phyloP scores from a whole-genome alignment of 169 alveolate species.

The Cryptosporidium felis region DNA sequence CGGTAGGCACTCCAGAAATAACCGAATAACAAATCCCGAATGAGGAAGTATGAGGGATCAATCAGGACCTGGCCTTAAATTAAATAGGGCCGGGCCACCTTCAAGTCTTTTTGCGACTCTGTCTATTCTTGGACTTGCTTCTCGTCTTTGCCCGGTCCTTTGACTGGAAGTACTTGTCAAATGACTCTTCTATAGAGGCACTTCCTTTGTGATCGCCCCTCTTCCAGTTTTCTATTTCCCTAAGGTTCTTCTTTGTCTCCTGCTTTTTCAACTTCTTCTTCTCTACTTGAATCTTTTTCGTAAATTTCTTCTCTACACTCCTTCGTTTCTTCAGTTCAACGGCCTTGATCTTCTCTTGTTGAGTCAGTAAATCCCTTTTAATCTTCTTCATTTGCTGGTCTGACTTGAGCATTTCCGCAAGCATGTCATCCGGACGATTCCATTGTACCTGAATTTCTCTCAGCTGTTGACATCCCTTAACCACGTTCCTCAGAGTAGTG shows the following conservation, averaged over 20 bases:
- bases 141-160: no score
- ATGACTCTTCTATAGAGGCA: constrained; percentile 53
- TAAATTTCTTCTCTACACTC: constrained; percentile 53
- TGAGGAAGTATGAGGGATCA: no score
- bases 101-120: no score
- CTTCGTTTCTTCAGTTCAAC: constrained; percentile 23
- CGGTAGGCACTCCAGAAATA: no score
- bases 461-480: neutral
- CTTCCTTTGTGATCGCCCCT: neutral
- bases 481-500: constrained; percentile 40
- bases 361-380: constrained; percentile 40
- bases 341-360: constrained; percentile 41
- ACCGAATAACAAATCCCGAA: no score
- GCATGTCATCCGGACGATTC: constrained; percentile 73
- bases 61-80: no score
- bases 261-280: constrained; percentile 50
- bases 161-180: constrained; percentile 44
- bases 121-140: no score
- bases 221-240: constrained; percentile 62
- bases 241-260: constrained; percentile 51
- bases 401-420: constrained; percentile 72
- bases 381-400: constrained; percentile 72
- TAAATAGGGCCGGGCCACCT: no score
- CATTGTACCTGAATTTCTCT: neutral
- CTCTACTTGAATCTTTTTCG: constrained; percentile 41